These are phyloP conservation scores for Acacia pycnantha DNA, from an alignment of 331 rosid genomes.

Conservation along the genomic window DNA sequence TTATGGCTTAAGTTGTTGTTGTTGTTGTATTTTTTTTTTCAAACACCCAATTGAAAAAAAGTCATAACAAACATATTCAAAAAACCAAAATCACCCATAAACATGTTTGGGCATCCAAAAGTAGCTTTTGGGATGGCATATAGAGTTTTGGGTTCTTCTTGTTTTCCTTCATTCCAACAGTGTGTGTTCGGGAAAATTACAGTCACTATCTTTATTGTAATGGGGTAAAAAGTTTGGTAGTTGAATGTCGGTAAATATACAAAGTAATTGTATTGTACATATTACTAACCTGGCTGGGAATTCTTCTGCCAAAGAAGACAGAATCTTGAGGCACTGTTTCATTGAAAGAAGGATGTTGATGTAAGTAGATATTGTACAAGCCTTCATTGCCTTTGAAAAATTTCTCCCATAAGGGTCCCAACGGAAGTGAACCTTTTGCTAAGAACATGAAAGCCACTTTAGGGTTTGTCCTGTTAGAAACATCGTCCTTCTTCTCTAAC, in stretches of 20 bases:
- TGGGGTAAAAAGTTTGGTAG: background rate
- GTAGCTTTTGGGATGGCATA: no score
- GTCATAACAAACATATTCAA: no score
- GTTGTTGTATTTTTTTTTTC: no score
- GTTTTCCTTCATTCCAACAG: background rate
- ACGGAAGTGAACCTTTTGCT: constrained; percentile 44
- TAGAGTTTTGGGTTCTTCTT: background rate
- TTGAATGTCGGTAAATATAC: background rate
- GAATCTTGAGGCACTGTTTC: constrained; percentile 40
- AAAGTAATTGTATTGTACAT: background rate
- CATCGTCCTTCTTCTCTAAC: background rate
- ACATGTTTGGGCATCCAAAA: no score
- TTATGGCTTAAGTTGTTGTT: no score
- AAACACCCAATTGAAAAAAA: no score
- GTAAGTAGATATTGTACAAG: constrained; percentile 57
- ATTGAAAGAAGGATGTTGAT: constrained; percentile 55
- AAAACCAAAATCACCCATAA: no score
- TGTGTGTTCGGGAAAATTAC: background rate
- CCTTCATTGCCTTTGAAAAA: constrained; percentile 51
- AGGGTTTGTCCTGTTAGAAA: constrained; percentile 9
- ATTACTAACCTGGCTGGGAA: constrained; percentile 56
- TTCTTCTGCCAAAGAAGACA: constrained; percentile 55
- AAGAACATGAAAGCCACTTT: constrained; percentile 75
- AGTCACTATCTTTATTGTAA: background rate
- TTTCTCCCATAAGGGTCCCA: constrained; percentile 57